Base-by-base conservation (phyloP, 768 basidiomycete genomes). In the Asterophora parasitica region DNA sequence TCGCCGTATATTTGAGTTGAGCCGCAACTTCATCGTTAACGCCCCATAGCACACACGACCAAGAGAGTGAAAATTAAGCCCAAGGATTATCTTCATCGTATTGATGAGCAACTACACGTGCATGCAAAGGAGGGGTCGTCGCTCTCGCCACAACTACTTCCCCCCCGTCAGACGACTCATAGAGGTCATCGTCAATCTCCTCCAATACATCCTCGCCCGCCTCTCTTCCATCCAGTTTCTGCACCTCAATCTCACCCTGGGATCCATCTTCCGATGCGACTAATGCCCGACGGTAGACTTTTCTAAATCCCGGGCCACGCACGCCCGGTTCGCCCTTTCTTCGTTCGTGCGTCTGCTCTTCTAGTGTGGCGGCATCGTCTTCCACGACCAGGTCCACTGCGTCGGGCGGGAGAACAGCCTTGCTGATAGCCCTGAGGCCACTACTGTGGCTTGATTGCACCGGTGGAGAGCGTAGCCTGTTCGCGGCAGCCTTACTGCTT, bases 331-430 rank as follows among this genome's bases (percentile, higher is more conserved):
- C 83, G 17, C 83, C 85, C 49, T 77, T 79, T 45, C 77, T 63
- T 32, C 83, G 68, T 52, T 84, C 82, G 36, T 74, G 69, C 20
- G 66, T 63, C 56, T 72, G 68, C 23, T 77, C 78, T 47, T 75
- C 73, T 51, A 79, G 73, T 26, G 74, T 78, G 3, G 82, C 81
- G 7, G 70, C 60, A 7, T 61, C 51, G 58, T 85, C 86, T 58
- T 88, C 87, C 0, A 94, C 81, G 4, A 97, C 77, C 13, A 99
- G 72, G 59, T 99, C 95, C 1, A 97, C 84, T 1, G 94, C 93
- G 53, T 97, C 88, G 1, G 79, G 75, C 11, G 78, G 77, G 10
- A 81, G 64, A 9, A 61, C 61, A 8, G 36, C 26, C 8, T 20
- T 31, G 10, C 40, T 48, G n/a, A 49, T 42, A 35, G 56, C 46